phyloP scores from a whole-genome alignment of 495 filamentous ascomycete genomes.

The Neurospora sp. region DNA sequence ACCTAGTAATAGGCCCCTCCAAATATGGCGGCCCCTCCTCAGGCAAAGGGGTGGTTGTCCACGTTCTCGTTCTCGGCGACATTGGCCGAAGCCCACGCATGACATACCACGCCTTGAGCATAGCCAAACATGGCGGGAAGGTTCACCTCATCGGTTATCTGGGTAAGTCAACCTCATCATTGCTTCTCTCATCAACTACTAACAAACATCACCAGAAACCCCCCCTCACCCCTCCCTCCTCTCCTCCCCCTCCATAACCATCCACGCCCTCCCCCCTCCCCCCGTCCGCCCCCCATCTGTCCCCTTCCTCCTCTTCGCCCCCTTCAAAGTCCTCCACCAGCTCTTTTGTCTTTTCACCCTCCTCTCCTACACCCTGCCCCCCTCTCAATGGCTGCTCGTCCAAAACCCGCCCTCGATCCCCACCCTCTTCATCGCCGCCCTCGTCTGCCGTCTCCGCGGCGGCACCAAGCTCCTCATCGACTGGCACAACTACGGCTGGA shows the following conservation, averaged over 20 bases:
- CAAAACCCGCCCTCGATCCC: constrained; percentile 97
- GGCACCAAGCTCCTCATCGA: constrained; percentile 80
- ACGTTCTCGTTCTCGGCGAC: constrained; percentile 94
- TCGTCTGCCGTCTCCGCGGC: constrained; percentile 68
- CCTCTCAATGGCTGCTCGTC: constrained; percentile 72
- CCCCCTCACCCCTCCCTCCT: constrained; percentile 63
- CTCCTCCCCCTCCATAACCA: constrained; percentile 51
- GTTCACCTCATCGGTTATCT: constrained; percentile 85
- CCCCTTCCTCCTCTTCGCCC: constrained; percentile 64
- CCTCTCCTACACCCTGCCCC: constrained; percentile 61
- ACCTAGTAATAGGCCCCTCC: constrained; percentile 4
- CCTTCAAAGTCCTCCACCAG: constrained; percentile 82
- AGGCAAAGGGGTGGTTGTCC: constrained; percentile 34
- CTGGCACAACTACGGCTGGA: constrained; percentile 99
- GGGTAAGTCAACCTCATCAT: constrained; percentile 37
- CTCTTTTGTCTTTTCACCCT: constrained; percentile 54
- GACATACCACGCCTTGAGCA: constrained; percentile 95
- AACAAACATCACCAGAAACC: constrained; percentile 19
- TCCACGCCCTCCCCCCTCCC: constrained; percentile 32
- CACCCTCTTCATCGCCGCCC: constrained; percentile 62
- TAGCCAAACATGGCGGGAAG: constrained; percentile 69
- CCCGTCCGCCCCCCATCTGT: constrained; percentile 7
- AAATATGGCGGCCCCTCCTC: constrained; percentile 14
- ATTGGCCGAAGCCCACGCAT: constrained; percentile 94
- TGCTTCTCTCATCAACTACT: constrained; percentile 11